These are phyloP conservation scores for Fragaria vesca DNA, from an alignment of 306 rosid genomes.

Conservation along the genomic window DNA sequence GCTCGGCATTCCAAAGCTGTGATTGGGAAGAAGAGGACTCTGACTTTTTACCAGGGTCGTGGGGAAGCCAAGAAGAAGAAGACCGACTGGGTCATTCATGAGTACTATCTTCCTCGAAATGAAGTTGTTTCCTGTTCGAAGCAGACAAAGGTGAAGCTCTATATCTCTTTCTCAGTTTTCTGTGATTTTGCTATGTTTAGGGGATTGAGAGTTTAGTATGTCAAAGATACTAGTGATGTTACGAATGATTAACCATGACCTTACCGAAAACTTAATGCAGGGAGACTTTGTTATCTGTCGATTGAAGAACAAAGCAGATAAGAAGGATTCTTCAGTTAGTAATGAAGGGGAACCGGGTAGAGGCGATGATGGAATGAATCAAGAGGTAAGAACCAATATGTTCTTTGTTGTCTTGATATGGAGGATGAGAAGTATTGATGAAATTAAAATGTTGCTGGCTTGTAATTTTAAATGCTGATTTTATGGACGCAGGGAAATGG, in stretches of 20 bases:
- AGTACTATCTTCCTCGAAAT: conserved; percentile 31
- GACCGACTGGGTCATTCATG: conserved; percentile 66
- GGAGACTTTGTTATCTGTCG: conserved; percentile 28
- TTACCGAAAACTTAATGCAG: conserved; percentile 7
- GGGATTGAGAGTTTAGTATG: neutral
- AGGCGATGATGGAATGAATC: neutral
- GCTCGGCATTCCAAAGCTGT: conserved; percentile 16
- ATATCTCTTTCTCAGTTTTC: neutral
- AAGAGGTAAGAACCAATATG: neutral
- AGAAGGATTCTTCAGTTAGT: neutral
- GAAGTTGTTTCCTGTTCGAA: neutral
- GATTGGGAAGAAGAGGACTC: conserved; percentile 62
- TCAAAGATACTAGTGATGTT: neutral
- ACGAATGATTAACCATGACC: neutral
- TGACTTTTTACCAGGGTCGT: conserved; percentile 48
- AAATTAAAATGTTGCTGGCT: neutral
- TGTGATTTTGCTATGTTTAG: neutral
- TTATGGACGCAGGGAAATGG: neutral
- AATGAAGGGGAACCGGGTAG: conserved; percentile 31
- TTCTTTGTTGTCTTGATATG: neutral
- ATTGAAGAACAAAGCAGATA: conserved; percentile 29
- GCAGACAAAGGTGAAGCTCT: conserved; percentile 23
- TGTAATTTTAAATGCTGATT: too few relatives aligned
- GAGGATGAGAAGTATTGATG: neutral
- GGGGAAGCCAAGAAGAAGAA: conserved; percentile 5